These are phyloP conservation scores for Sideroxylon spinosum DNA, from an alignment of 179 eudicot species.

Conservation along the genomic window DNA sequence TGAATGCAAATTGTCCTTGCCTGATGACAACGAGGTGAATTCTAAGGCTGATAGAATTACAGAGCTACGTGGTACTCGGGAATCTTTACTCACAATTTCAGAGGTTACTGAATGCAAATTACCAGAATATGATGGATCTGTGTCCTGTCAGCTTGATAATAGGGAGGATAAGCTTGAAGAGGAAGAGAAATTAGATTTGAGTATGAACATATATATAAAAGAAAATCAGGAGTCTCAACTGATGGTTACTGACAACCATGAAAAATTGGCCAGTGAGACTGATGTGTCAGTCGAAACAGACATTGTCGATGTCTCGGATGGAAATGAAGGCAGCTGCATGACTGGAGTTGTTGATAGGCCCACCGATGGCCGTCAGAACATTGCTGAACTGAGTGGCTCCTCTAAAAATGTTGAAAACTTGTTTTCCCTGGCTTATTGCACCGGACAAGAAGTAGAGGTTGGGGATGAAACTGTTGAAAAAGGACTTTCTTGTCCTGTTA, in stretches of 20 bases:
- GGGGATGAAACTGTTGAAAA: not conserved
- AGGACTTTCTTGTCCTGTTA: conserved; percentile 15
- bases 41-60: conserved; percentile 14
- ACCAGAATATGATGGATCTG: conserved; percentile 16
- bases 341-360: conserved; percentile 17
- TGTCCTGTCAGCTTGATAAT: conserved; percentile 12
- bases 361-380: conserved; percentile 18
- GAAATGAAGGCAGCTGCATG: conserved; percentile 13
- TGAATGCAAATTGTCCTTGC: not conserved
- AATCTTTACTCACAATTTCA: conserved; percentile 10
- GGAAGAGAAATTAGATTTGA: conserved; percentile 22
- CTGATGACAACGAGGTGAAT: conserved; percentile 2
- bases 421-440: conserved; percentile 16
- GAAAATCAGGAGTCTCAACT: conserved; percentile 23
- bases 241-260: conserved; percentile 15
- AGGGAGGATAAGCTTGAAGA: conserved; percentile 24
- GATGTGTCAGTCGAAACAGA: conserved; percentile 13
- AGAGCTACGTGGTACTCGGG: conserved; percentile 19
- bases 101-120: conserved; percentile 15
- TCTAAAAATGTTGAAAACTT: conserved; percentile 17
- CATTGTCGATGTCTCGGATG: not conserved
- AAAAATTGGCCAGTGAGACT: conserved; percentile 18
- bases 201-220: conserved; percentile 15
- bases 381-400: conserved; percentile 19
- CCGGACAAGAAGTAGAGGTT: conserved; percentile 1